Evolutionary conservation across 148 eudicot species (phyloP), one percentile per base, ranked within the genome.

Genomic region (Rhododendron ovatum): DNA sequence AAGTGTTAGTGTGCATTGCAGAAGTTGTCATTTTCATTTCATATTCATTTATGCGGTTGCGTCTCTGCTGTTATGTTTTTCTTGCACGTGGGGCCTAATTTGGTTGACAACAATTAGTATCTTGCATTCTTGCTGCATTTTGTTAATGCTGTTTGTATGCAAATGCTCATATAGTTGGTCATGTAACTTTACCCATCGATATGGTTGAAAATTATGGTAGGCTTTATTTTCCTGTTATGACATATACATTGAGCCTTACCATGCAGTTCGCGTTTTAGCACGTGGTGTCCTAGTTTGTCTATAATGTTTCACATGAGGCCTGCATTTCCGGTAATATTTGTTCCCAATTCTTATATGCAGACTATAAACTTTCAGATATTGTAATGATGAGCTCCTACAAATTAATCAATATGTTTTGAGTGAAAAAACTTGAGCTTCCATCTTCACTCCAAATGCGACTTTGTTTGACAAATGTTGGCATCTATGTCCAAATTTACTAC

Each of bases 1-100:
- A 53, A 14, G 57, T 53, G 57, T 53, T 53, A 53, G 18, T 53
- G 18, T 53, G 57, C 57, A 53, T 12, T 53, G 17, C 57, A 53
- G 51, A 48, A 48, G 51, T 48, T 48, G 12, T 9, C 51, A 9
- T 48, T 48, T 48, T 48, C 51, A 48, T 41, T 5, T 41, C 43
- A 96, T 90, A 98, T 35, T 95, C 94, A 41, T 41, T 5, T 41
- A 41, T 5, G 43, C 43, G 7, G 7, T 6, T 41, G 43, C 6
- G 43, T 41, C 43, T 41, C 43, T 41, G 43, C 43, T 41, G 43
- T 41, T 41, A 41, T 41, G 43, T 41, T 6, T 41, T 35, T 35
- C 2, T 51, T 51, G 57, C 57, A 12, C 15, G 57, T 51, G 57
- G 57, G 57, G 57, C 59, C 20, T 55, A 14, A 55, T 55, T 55